Conservation (phyloP, 139 green algal genomes). For the Picochlorum sp. region DNA sequence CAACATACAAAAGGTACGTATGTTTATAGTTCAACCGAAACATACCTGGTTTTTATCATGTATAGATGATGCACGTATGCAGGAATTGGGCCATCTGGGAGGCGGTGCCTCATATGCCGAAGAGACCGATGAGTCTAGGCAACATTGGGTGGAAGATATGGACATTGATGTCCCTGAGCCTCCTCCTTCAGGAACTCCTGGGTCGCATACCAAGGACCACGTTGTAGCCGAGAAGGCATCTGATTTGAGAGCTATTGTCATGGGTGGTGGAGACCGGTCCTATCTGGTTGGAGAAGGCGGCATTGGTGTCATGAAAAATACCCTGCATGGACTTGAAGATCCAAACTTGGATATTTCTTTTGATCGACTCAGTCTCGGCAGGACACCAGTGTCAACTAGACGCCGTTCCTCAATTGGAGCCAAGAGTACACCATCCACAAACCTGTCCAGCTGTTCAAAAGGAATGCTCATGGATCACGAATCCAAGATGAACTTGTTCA, state of each 20-base stretch:
- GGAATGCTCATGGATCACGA: conserved; percentile 69
- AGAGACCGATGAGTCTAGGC: conserved; percentile 33
- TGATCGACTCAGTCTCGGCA: conserved; percentile 12
- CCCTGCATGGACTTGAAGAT: conserved; percentile 57
- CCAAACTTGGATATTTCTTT: conserved; percentile 28
- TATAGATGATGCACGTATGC: conserved; percentile 7
- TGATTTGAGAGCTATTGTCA: conserved; percentile 33
- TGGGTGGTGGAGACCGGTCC: conserved; percentile 59
- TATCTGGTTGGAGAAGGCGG: conserved; percentile 63
- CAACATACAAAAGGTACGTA: conserved; percentile 36
- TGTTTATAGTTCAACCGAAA: conserved; percentile 24
- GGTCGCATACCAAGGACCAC: conserved; percentile 25
- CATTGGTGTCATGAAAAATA: conserved; percentile 86
- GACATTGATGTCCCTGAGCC: conserved; percentile 20
- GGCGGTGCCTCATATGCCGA: background rate
- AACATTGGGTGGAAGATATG: conserved; percentile 40
- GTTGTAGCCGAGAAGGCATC: conserved; percentile 15
- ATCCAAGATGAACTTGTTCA: conserved; percentile 82
- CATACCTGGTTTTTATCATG: background rate
- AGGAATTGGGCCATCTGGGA: background rate
- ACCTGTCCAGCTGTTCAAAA: conserved; percentile 18
- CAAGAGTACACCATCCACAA: background rate
- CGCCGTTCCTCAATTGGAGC: background rate
- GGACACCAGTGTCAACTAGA: conserved; percentile 1
- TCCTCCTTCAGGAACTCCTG: conserved; percentile 21